phyloP scores from a whole-genome alignment of 257 asterid species.

The Solanum habrochaites region DNA sequence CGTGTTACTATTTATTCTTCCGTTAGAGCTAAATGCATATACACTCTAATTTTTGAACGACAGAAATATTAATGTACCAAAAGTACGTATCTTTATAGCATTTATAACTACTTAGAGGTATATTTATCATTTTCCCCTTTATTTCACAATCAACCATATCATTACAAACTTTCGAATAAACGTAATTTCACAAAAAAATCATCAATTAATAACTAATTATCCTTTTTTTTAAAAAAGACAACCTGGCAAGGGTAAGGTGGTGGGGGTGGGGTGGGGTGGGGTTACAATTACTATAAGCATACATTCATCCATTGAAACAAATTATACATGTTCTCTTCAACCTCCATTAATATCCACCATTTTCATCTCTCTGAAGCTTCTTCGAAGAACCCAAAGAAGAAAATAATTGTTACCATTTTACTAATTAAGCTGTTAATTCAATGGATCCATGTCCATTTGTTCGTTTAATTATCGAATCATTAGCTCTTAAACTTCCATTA shows the following conservation, averaged over 20 bases:
- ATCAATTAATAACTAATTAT: background rate
- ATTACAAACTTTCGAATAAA: background rate
- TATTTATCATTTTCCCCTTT: too few relatives aligned
- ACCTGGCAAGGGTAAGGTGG: background rate
- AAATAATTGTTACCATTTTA: background rate
- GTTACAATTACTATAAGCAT: background rate
- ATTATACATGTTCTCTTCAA: background rate
- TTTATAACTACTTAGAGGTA: too few relatives aligned
- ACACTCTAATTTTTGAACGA: too few relatives aligned
- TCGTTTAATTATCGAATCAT: constrained; percentile 58
- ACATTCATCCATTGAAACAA: background rate
- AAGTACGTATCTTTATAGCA: too few relatives aligned
- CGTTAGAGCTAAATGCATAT: too few relatives aligned
- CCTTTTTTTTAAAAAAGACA: too few relatives aligned
- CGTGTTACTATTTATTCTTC: too few relatives aligned
- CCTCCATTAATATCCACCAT: background rate
- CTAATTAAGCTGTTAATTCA: background rate
- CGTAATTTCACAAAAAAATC: too few relatives aligned
- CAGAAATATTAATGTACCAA: too few relatives aligned
- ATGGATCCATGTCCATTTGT: constrained; percentile 99
- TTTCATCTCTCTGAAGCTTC: background rate
- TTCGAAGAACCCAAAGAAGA: background rate
- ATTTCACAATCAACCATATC: background rate
- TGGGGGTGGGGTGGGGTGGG: background rate
- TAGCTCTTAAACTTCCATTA: constrained; percentile 50